Percentiles rank a stretch among this genome's conserved stretches.
These are phyloP conservation scores for Boechera stricta DNA, from an alignment of 345 rosid genomes.

Conservation along the genomic window DNA sequence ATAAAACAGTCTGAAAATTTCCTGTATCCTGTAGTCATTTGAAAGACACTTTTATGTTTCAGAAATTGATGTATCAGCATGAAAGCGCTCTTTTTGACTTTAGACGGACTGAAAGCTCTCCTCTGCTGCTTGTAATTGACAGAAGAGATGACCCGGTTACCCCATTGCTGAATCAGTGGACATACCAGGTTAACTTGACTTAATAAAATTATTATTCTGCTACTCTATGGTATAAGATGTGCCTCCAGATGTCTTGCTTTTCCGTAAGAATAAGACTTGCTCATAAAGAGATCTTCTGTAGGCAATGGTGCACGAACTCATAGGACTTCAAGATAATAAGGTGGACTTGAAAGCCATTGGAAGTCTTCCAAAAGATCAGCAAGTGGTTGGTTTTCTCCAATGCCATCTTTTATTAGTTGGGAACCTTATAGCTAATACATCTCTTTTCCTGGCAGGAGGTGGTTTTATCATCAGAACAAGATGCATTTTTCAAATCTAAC, in stretches of 20 bases:
- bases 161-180: constrained; percentile 96
- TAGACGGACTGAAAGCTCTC: constrained; percentile 90
- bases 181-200: constrained; percentile 76
- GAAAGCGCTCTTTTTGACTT: constrained; percentile 97
- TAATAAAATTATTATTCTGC: constrained; percentile 7
- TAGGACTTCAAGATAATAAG: constrained; percentile 92
- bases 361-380: constrained; percentile 80
- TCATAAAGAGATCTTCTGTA: constrained; percentile 45
- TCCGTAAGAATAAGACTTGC: constrained; percentile 28
- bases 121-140: constrained; percentile 81
- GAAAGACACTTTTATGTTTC: constrained; percentile 42
- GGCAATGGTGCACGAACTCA: constrained; percentile 98
- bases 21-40: constrained; percentile 16
- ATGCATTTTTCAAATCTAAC: constrained; percentile 84
- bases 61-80: constrained; percentile 98
- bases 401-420: constrained; percentile 12
- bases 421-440: constrained; percentile 29
- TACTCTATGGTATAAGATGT: constrained; percentile 28
- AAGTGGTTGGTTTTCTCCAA: constrained; percentile 53
- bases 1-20: neutral
- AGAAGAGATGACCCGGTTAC: constrained; percentile 98
- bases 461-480: constrained; percentile 94
- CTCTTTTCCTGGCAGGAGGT: constrained; percentile 67
- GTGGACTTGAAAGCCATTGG: constrained; percentile 80
- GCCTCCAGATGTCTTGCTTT: constrained; percentile 26